These are phyloP conservation scores for Fusarium lyarnte DNA, from an alignment of 2,329 filamentous ascomycete genomes.

Conservation along the genomic window DNA sequence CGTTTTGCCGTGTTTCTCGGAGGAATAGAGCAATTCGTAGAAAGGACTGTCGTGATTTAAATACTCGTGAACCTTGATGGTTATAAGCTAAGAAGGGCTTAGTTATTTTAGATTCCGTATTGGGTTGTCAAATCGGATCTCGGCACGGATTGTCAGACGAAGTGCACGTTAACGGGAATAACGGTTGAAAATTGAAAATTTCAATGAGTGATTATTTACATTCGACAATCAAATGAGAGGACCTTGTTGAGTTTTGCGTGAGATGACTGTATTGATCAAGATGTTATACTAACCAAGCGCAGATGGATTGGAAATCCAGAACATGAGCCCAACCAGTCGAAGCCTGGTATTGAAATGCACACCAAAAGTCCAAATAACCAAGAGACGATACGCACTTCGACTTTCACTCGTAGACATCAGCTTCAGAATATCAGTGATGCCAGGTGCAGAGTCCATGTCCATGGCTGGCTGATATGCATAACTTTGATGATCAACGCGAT, in stretches of 20 bases:
- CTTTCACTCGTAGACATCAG: rapidly evolving
- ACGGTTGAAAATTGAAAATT: not conserved
- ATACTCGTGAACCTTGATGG: not conserved
- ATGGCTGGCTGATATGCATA: not conserved
- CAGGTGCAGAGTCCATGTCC: not conserved
- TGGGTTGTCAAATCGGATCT: not conserved
- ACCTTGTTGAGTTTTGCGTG: not conserved
- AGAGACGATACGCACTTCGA: rapidly evolving
- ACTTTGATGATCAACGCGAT: not conserved
- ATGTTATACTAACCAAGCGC: rapidly evolving
- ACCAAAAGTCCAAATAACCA: not conserved
- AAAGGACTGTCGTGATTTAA: not conserved
- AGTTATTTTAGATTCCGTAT: not conserved
- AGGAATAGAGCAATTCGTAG: not conserved
- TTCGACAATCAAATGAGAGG: not conserved
- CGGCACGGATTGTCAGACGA: not conserved
- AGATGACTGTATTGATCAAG: rapidly evolving
- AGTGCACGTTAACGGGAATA: not conserved
- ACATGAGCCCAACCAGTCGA: rapidly evolving
- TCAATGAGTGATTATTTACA: not conserved
- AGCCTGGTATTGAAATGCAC: not conserved
- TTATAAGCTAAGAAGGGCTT: not conserved
- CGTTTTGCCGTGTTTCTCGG: not conserved
- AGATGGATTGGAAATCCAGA: not conserved
- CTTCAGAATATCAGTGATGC: not conserved